These are phyloP conservation scores for Saturnispora sanitii DNA, from an alignment of 805 yeast genomes.

Conservation along the genomic window DNA sequence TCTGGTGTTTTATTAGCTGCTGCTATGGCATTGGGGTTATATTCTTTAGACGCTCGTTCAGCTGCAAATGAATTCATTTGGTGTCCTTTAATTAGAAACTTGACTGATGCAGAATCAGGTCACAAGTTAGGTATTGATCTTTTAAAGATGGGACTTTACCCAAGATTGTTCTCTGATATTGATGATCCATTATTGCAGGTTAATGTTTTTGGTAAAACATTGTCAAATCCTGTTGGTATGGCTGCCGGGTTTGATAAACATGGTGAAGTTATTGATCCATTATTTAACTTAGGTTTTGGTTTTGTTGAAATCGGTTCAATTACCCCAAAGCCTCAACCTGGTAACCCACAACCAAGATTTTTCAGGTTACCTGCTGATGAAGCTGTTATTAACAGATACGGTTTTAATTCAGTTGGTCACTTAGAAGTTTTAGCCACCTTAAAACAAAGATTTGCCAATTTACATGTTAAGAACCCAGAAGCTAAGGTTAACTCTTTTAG, in stretches of 20 bases:
- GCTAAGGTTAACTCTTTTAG: conserved; percentile 36
- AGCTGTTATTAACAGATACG: conserved; percentile 91
- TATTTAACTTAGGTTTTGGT: conserved; percentile 71
- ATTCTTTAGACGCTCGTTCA: conserved; percentile 71
- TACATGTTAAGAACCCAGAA: conserved; percentile 20
- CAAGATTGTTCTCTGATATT: conserved; percentile 46
- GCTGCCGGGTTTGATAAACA: conserved; percentile 96
- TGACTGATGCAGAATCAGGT: conserved; percentile 78
- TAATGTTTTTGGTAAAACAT: conserved; percentile 49
- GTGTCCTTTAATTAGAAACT: conserved; percentile 63
- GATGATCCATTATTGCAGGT: conserved; percentile 47
- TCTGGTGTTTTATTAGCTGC: conserved; percentile 18
- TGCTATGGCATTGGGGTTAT: conserved; percentile 33
- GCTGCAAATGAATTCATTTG: conserved; percentile 71
- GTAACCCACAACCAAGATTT: conserved; percentile 88
- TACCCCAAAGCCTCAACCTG: conserved; percentile 89
- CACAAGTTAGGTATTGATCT: conserved; percentile 65
- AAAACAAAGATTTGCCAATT: conserved; percentile 47
- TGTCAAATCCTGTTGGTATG: conserved; percentile 76
- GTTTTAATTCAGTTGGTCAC: conserved; percentile 90
- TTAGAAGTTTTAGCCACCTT: conserved; percentile 60
- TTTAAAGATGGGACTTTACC: conserved; percentile 60
- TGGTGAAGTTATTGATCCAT: conserved; percentile 80
- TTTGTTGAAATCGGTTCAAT: conserved; percentile 90
- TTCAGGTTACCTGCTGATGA: conserved; percentile 77